These are phyloP conservation scores for Prunus padus DNA, from an alignment of 306 rosid species.

Conservation along the genomic window DNA sequence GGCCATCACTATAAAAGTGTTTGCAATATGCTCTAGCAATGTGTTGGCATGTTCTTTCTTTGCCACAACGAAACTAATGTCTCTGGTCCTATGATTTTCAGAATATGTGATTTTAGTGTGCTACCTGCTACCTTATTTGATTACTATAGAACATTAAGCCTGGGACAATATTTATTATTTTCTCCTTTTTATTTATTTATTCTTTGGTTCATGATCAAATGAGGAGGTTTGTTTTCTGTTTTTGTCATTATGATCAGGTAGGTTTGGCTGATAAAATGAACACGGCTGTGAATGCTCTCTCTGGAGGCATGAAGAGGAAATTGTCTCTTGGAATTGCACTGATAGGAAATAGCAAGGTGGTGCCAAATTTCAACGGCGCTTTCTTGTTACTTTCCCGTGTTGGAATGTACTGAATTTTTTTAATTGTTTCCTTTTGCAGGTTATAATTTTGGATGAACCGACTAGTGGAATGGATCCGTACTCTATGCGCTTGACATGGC, in stretches of 20 bases:
- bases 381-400: constrained; percentile 16
- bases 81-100: background rate
- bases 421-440: constrained; percentile 47
- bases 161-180: background rate
- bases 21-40: background rate
- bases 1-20: background rate
- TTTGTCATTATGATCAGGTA: constrained; percentile 57
- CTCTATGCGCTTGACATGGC: constrained; percentile 99
- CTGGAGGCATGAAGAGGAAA: constrained; percentile 99
- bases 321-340: constrained; percentile 95
- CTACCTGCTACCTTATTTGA: background rate
- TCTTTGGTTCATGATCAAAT: background rate
- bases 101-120: background rate
- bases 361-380: constrained; percentile 16
- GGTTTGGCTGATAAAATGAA: constrained; percentile 89
- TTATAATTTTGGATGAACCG: constrained; percentile 92
- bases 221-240: constrained; percentile 20
- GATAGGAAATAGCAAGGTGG: constrained; percentile 91
- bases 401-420: constrained; percentile 17
- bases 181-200: background rate
- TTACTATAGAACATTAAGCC: background rate
- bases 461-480: constrained; percentile 99
- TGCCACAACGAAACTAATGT: background rate
- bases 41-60: background rate
- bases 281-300: constrained; percentile 70